Percentiles rank a stretch among this genome's conserved stretches.
Conservation (phyloP, 202 grass and related monocot genomes). For the Miscanthus sacchariflorus region DNA sequence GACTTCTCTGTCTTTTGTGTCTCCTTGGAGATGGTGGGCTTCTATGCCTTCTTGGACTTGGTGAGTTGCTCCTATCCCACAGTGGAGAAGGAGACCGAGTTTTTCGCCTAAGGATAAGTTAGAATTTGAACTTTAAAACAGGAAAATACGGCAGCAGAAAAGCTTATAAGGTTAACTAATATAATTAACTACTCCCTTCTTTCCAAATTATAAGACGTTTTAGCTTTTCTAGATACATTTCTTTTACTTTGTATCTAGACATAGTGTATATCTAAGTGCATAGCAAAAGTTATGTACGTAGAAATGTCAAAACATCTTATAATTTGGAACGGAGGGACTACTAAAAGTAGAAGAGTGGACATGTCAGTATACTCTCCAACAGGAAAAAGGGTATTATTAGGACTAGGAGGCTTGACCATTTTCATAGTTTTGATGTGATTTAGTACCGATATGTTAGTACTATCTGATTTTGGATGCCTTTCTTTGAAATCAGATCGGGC, state of each 20-base stretch:
- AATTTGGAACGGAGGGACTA: no score
- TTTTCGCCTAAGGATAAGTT: constrained; percentile 45
- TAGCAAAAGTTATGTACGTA: no score
- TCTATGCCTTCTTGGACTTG: constrained; percentile 47
- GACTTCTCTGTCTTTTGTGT: constrained; percentile 45
- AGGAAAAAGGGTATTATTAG: background rate
- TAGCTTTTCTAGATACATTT: no score
- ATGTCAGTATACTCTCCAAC: background rate
- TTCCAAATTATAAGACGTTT: no score
- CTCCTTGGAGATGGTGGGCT: constrained; percentile 41
- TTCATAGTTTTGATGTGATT: background rate
- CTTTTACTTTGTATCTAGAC: no score
- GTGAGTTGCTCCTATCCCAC: constrained; percentile 53
- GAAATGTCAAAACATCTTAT: no score
- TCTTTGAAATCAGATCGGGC: background rate
- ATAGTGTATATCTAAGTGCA: no score
- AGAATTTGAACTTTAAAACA: background rate
- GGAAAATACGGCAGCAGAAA: background rate
- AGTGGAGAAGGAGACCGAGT: constrained; percentile 48
- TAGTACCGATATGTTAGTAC: background rate
- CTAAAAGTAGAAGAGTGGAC: background rate
- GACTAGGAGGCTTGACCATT: background rate
- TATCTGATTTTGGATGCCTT: background rate
- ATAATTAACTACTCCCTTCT: background rate
- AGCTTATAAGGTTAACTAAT: background rate